Percentiles rank a stretch among this genome's conserved stretches.
phyloP scores from a whole-genome alignment of 1,284 basidiomycete genomes.

The Phaffia rhodozyma region DNA sequence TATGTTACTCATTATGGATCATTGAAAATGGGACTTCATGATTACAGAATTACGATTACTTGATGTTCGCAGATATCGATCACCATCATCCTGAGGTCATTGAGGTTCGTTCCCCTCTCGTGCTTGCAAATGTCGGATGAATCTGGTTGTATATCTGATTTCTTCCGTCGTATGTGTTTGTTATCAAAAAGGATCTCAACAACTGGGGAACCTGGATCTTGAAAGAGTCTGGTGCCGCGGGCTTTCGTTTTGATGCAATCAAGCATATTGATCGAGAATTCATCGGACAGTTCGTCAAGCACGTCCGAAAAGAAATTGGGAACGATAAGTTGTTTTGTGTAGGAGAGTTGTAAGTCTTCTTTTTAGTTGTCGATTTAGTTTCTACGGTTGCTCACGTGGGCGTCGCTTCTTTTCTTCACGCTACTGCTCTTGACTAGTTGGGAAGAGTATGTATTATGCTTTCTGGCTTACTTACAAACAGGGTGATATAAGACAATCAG shows the following conservation, averaged over 20 bases:
- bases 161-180: conserved; percentile 24
- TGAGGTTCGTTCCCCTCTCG: neutral
- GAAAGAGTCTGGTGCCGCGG: conserved; percentile 63
- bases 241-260: conserved; percentile 79
- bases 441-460: too few species aligned
- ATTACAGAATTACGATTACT: conserved; percentile 31
- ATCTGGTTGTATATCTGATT: conserved; percentile 34
- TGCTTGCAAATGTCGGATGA: neutral
- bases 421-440: neutral
- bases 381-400: neutral
- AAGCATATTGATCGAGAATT: conserved; percentile 39
- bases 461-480: too few species aligned
- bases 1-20: too few species aligned
- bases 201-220: conserved; percentile 47
- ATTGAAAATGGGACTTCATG: too few species aligned
- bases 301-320: conserved; percentile 39
- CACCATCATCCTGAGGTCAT: too few species aligned
- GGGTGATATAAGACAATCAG: neutral
- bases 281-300: conserved; percentile 44
- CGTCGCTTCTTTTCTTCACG: neutral
- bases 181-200: conserved; percentile 29
- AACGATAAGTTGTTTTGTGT: conserved; percentile 40
- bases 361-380: neutral
- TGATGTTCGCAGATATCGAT: conserved; percentile 32
- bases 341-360: conserved; percentile 30